Evolutionary conservation across 768 basidiomycete genomes (phyloP).

Genomic region (Leccinum variicolor): DNA sequence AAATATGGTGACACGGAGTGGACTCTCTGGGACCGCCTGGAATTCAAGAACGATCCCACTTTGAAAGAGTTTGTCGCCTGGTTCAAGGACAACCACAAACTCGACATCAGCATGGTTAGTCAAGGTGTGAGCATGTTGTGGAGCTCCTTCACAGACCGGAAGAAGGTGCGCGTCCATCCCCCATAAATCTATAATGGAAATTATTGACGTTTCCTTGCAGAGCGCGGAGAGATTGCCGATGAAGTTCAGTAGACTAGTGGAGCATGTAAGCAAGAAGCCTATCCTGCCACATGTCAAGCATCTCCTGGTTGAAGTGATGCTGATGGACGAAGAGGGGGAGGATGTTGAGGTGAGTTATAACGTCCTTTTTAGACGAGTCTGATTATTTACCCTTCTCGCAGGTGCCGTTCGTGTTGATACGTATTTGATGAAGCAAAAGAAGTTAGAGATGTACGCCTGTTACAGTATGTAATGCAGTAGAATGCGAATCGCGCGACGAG

Average conservation of each 20-base stretch:
- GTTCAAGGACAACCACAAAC: constrained; percentile 81
- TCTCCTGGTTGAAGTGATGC: constrained; percentile 92
- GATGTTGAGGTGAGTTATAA: constrained; percentile 77
- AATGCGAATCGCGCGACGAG: not conserved
- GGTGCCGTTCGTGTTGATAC: constrained; percentile 84
- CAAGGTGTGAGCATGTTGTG: constrained; percentile 98
- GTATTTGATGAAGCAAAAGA: constrained; percentile 39
- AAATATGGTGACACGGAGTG: constrained; percentile 89
- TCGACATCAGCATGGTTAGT: constrained; percentile 93
- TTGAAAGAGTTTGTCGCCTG: constrained; percentile 78
- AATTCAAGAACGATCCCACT: constrained; percentile 86
- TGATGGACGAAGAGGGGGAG: constrained; percentile 85
- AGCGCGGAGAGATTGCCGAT: constrained; percentile 84
- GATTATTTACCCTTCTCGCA: constrained; percentile 22
- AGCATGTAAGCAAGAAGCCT: constrained; percentile 92
- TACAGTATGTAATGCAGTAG: constrained; percentile 15
- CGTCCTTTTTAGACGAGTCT: not conserved
- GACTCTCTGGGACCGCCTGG: constrained; percentile 98
- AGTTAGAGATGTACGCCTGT: not conserved
- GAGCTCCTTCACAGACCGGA: constrained; percentile 89
- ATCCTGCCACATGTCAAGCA: constrained; percentile 80
- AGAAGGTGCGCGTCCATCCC: constrained; percentile 60
- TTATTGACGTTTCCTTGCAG: constrained; percentile 39
- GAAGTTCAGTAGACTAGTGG: constrained; percentile 89
- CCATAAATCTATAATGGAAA: not conserved